Conservation (phyloP, 768 basidiomycete genomes). For the Gymnopilus dilepis region DNA sequence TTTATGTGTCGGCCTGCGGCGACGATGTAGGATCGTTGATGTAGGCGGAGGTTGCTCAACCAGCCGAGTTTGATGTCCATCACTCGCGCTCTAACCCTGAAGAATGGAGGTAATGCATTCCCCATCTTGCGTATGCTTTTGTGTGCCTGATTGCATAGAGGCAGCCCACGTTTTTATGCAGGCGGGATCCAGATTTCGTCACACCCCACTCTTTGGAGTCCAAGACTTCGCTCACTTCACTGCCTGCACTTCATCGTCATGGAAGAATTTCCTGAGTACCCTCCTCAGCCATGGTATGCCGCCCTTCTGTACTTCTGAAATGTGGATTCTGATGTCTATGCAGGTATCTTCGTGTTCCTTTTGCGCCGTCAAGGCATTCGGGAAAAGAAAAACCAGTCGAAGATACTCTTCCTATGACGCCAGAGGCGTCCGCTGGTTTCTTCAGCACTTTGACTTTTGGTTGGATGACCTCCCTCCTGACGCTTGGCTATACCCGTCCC, state of each 20-base stretch:
- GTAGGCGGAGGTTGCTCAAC: not conserved
- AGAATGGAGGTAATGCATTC: not conserved
- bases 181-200: not conserved
- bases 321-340: not conserved
- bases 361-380: slow-evolving; percentile 45
- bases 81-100: not conserved
- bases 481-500: slow-evolving; percentile 79
- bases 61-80: not conserved
- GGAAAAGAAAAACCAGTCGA: slow-evolving; percentile 47
- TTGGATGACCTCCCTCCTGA: slow-evolving; percentile 78
- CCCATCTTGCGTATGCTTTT: not conserved
- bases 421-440: slow-evolving; percentile 69
- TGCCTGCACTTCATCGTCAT: not conserved
- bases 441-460: slow-evolving; percentile 66
- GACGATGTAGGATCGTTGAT: not conserved
- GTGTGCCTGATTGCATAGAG: not conserved
- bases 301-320: not conserved
- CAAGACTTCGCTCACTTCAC: not conserved
- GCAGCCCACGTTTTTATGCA: not conserved
- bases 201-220: not conserved
- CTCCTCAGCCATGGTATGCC: slow-evolving; percentile 1
- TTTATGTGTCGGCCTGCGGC: not conserved
- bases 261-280: not conserved
- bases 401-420: slow-evolving; percentile 65
- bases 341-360: slow-evolving; percentile 41